phyloP scores from a whole-genome alignment of 1,284 basidiomycete genomes.

The Porodaedalea pini region DNA sequence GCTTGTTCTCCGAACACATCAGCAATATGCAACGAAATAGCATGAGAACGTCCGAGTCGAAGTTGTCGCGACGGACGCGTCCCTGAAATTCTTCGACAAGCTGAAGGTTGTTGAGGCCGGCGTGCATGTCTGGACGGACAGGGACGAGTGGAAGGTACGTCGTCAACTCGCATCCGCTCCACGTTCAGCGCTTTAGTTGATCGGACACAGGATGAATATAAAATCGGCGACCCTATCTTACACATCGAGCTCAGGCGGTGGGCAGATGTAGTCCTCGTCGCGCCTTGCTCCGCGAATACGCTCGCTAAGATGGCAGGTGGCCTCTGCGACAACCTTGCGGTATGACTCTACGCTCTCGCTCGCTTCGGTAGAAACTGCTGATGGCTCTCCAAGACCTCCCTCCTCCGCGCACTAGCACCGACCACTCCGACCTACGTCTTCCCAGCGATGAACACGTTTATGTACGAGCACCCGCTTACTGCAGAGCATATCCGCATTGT shows the following conservation, averaged over 20 bases:
- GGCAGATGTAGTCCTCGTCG: conserved; percentile 93
- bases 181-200: neutral
- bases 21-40: conserved; percentile 35
- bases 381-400: conserved; percentile 62
- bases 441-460: conserved; percentile 98
- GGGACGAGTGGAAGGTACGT: conserved; percentile 85
- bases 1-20: neutral
- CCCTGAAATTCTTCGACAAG: conserved; percentile 74
- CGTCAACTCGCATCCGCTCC: neutral
- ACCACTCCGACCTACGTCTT: conserved; percentile 85
- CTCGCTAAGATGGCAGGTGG: conserved; percentile 90
- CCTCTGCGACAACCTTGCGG: conserved; percentile 86
- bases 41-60: conserved; percentile 75
- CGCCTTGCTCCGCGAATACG: conserved; percentile 94
- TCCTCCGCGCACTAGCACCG: conserved; percentile 83
- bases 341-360: conserved; percentile 35
- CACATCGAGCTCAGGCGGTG: conserved; percentile 96
- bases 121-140: conserved; percentile 81
- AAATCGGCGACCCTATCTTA: conserved; percentile 87
- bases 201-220: conserved; percentile 45
- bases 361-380: conserved; percentile 3
- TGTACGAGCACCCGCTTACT: conserved; percentile 96
- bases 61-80: conserved; percentile 78
- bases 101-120: conserved; percentile 49
- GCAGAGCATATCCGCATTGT: conserved; percentile 73